Evolutionary conservation across 2,329 filamentous ascomycete genomes (phyloP), one percentile per base, ranked within the genome.

Genomic region (Aspergillus cejpii): DNA sequence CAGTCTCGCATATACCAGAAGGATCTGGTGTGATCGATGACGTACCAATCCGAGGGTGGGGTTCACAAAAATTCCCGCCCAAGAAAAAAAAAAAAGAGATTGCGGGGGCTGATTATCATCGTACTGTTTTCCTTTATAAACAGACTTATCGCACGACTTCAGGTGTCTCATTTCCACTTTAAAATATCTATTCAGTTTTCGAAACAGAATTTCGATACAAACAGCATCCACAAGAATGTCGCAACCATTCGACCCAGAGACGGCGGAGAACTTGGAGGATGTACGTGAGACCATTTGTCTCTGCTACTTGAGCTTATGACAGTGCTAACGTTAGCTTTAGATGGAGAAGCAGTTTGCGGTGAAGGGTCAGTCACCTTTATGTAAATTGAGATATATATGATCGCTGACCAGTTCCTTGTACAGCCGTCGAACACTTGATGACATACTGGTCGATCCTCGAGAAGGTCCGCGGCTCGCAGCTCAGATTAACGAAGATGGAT

Each of bases 261-360:
- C 81, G 64, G 79, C 81, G 27, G 78, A 84, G 62, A 87, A 87
- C 69, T 74, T 82, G 54, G 79, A 83, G 67, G 81, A 84, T 69
- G 79, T 81, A 68, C 55, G 83, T 40, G 43, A 38, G 28, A 21
- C 33, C 20, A 14, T 8, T 21, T 23, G 15, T 5, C 36, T 42
- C 21, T 3, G 6, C 26, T 28, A 17, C 7, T 27, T 37, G 11
- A 28, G 19, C 17, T 28, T 23, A 41, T 48, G 33, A 48, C 45
- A 41, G 43, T 45, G 49, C 63, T 69, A 43, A 63, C 51, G 23
- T 44, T 43, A 24, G 5, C 6, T 39, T 33, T 55, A 94, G 87
- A 96, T 98, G 66, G 92, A 98, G 79, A 95, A 96, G 78, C 92
- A 97, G 70, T 98, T 98, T 62, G 92, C 92, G 23, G 92, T 98